Evolutionary conservation across 2,329 filamentous ascomycete genomes (phyloP), one percentile per base, ranked within the genome.

Genomic region (Botrytis hyacinthi): DNA sequence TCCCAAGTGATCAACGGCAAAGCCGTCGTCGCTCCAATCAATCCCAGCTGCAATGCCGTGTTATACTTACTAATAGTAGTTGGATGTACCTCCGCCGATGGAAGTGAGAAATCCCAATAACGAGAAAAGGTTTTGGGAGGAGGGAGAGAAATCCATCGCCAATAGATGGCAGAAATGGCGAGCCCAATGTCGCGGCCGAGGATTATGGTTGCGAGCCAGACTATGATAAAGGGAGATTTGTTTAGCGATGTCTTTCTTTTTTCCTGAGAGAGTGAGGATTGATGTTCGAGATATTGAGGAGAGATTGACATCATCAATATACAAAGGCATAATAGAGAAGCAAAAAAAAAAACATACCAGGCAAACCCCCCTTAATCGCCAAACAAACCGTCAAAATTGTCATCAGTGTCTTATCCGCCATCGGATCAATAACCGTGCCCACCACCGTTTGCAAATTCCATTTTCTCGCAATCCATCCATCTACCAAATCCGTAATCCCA

Each of bases 71-170:
- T 94, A 75, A 97, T 93, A 1, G 88, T 91, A 0, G 93, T 96
- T 1, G 93, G 93, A 74, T 90, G 91, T 9, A 97, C 93, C 83
- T 96, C 93, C 4, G 93, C 93, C 57, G 91, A 93, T 3, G 93
- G 96, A 22, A 99, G 87, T 4, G 93, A 95, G 81, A 99, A 98
- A 83, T 99, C 96, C 96, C 96, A 99, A 83, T 98, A 99, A 29
- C 96, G 87, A 29, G 88, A 84, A 83, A 98, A 93, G 0, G 96
- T 98, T 84, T 98, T 98, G 2, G 96, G 96, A 0, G 93, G 91
- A 0, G 96, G 96, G 9, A 99, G 87, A 3, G 93, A 97, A 77
- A 98, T 97, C 89, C 94, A 98, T 76, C 96, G 92, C 83, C 96
- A 98, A 85, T 98, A 98, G 78, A 99, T 91, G 37, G 96, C 96